Evolutionary conservation across 179 eudicot species (phyloP), one percentile per base, ranked within the genome.

Genomic region (Carnegiea gigantea): DNA sequence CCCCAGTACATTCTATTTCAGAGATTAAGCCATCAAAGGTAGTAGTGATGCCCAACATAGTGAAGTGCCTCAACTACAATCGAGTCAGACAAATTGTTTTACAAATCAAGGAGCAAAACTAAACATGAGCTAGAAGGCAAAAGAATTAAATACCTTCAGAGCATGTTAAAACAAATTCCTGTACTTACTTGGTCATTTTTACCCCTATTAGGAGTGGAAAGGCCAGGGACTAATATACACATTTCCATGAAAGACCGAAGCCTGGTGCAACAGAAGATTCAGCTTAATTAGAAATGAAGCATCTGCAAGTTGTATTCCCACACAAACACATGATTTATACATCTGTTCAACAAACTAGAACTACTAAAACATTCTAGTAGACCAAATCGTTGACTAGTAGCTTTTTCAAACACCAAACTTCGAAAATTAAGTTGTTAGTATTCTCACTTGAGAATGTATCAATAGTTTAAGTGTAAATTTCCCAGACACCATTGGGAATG

Each of bases 221-320:
- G 83, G 53, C 96, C 98, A 79, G 96, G 93, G 44, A 92, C 86
- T 81, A 96, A 90, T 83, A 96, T 96, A 90, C 99, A 96, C 89
- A 96, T 86, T 85, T 96, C 99, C 98, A 96, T 96, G 83, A 94
- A 89, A 28, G 99, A 90, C 84, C 99, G 87, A 80, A 96, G 97
- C 87, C 99, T 96, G 91, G 73, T 76, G 85, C 79, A 80, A 86
- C 43, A 71, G 71, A 26, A 64, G 48, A 81, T 21, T 36, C 26
- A 80, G 28, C 36, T 28, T 60, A 26, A 46, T 76, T 65, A 81
- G 43, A 60, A 43, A 60, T 14, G 67, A 23, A 54, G 44, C 4
- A 62, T 62, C 68, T 46, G 68, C 11, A 75, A 76, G 64, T 18
- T 0, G 43, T 28, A 62, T 54, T 71, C 6, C 21, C 21, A 18